Evolutionary conservation across 441 rosid genomes (phyloP).

Genomic region (Sinapis alba): DNA sequence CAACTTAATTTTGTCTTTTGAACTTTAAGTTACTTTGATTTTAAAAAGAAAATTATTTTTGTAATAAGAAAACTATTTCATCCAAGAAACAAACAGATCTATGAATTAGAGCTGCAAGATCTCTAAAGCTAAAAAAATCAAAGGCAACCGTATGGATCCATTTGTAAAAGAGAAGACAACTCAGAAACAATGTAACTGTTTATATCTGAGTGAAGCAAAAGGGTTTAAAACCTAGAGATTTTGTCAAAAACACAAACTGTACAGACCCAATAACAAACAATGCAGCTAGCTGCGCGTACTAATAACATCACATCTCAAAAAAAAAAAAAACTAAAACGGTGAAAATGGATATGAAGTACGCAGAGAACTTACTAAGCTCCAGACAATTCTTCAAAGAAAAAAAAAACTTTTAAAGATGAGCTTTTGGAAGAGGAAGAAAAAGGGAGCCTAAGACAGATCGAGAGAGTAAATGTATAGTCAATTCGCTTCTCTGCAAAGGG

Average conservation of each 20-base stretch:
- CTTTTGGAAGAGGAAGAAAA: not conserved
- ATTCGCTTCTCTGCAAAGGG: slow-evolving; percentile 1
- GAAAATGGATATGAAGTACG: not conserved
- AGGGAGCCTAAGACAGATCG: not conserved
- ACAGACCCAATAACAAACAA: not conserved
- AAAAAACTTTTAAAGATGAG: not conserved
- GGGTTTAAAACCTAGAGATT: not conserved
- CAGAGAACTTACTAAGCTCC: not conserved
- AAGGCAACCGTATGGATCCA: not conserved
- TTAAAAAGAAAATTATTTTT: not conserved
- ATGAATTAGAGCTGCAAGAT: not conserved
- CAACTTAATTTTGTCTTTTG: not conserved
- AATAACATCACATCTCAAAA: not conserved
- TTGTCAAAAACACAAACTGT: not conserved
- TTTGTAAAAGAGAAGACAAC: not conserved
- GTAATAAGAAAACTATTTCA: not conserved
- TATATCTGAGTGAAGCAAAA: not conserved
- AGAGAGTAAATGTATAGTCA: slow-evolving; percentile 1
- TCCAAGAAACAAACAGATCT: not conserved
- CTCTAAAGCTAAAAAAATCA: not conserved
- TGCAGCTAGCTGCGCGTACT: not conserved
- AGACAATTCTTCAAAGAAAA: not conserved
- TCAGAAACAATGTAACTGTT: not conserved
- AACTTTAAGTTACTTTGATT: not conserved
- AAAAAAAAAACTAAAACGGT: not conserved